phyloP scores from a whole-genome alignment of 2,329 filamentous ascomycete genomes.

The Periconia macrospinosa region DNA sequence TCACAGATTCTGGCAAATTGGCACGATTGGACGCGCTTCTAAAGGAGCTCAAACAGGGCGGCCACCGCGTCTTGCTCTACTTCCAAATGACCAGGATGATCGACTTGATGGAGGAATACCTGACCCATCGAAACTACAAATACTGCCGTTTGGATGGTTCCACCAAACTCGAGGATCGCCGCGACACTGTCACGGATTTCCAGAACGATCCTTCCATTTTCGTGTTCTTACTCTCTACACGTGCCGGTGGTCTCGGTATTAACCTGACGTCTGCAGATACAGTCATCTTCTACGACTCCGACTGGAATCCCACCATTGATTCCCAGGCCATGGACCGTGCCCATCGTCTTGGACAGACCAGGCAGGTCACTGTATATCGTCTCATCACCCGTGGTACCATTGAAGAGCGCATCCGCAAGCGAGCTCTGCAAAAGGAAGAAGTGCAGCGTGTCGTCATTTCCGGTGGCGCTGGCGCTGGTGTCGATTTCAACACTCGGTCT shows the following conservation, averaged over 20 bases:
- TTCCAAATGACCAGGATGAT: conserved; percentile 99
- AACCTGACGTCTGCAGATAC: conserved; percentile 96
- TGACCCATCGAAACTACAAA: conserved; percentile 98
- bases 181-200: conserved; percentile 96
- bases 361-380: conserved; percentile 94
- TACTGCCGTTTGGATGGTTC: conserved; percentile 96
- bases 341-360: conserved; percentile 93
- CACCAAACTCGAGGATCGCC: conserved; percentile 93
- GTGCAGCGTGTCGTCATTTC: conserved; percentile 97
- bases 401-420: conserved; percentile 96
- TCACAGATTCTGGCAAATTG: conserved; percentile 96
- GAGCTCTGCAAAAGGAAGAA: conserved; percentile 96
- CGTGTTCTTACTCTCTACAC: conserved; percentile 92
- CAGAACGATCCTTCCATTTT: conserved; percentile 94
- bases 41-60: conserved; percentile 85
- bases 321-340: conserved; percentile 99
- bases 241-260: conserved; percentile 96
- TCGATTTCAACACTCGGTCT: conserved; percentile 93
- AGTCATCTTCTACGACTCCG: conserved; percentile 99
- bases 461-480: conserved; percentile 77
- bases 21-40: conserved; percentile 87
- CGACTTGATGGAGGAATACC: conserved; percentile 97
- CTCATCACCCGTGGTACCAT: conserved; percentile 96
- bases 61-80: conserved; percentile 92
- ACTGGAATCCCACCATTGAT: conserved; percentile 99